A percentile compares a stretch with the other conserved stretches of the same genome.
phyloP scores from a whole-genome alignment of 768 basidiomycete species.

The Cantharellus cinnabarinus region DNA sequence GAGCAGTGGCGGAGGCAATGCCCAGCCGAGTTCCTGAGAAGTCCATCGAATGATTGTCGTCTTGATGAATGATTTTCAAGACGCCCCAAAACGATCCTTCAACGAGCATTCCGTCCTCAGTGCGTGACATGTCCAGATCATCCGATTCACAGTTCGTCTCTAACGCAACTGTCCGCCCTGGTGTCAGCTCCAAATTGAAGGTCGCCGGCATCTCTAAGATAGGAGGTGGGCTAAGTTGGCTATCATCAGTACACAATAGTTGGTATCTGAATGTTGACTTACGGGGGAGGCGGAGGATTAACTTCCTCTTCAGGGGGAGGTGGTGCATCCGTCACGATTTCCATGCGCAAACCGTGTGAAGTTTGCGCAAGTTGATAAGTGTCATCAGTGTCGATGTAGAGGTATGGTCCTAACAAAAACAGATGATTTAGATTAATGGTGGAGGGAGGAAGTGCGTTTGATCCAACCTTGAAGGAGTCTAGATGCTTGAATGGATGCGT shows the following conservation, averaged over 20 bases:
- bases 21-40: slow-evolving; percentile 56
- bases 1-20: slow-evolving; percentile 13
- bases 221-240: slow-evolving; percentile 27
- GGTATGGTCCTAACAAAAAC: slow-evolving; percentile 35
- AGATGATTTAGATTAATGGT: background rate
- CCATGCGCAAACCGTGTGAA: slow-evolving; percentile 62
- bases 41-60: slow-evolving; percentile 51
- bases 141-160: slow-evolving; percentile 64
- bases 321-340: slow-evolving; percentile 69
- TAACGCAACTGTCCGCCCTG: slow-evolving; percentile 60
- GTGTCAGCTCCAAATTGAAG: slow-evolving; percentile 61
- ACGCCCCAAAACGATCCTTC: slow-evolving; percentile 82
- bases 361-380: slow-evolving; percentile 83
- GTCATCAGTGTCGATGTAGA: slow-evolving; percentile 44
- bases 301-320: slow-evolving; percentile 38
- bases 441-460: background rate
- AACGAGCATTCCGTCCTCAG: slow-evolving; percentile 75
- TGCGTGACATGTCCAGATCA: slow-evolving; percentile 76
- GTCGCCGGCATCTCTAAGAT: slow-evolving; percentile 73
- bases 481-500: slow-evolving; percentile 54
- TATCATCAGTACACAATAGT: background rate
- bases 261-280: slow-evolving; percentile 11
- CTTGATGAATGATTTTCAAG: slow-evolving; percentile 63
- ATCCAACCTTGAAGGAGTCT: slow-evolving; percentile 7
- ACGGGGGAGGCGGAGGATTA: slow-evolving; percentile 38